phyloP scores from a whole-genome alignment of 2,329 filamentous ascomycete species.

The Hypoxylon sp. region DNA sequence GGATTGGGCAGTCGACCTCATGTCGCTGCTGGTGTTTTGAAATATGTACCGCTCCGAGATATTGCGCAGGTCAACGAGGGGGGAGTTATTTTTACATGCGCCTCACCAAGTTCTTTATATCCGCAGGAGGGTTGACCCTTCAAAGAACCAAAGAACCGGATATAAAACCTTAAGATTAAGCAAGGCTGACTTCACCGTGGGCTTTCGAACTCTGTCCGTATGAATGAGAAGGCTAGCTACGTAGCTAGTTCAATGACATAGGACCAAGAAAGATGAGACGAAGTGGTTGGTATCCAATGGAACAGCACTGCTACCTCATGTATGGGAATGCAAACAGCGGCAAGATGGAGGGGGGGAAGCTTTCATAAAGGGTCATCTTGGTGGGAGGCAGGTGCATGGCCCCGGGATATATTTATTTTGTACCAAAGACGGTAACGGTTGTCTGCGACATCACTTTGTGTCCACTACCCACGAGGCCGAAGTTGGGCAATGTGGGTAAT shows the following conservation, averaged over 20 bases:
- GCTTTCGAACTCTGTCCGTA: slow-evolving; percentile 14
- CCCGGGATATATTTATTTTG: slow-evolving; percentile 35
- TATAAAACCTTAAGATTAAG: slow-evolving; percentile 7
- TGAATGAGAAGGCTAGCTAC: slow-evolving; percentile 9
- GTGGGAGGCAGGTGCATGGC: slow-evolving; percentile 28
- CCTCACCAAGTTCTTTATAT: slow-evolving; percentile 18
- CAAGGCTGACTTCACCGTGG: slow-evolving; percentile 21
- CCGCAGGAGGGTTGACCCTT: slow-evolving; percentile 3
- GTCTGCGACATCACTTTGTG: slow-evolving; percentile 20
- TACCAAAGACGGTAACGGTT: slow-evolving; percentile 9
- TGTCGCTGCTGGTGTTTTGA: slow-evolving; percentile 34
- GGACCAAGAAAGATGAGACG: slow-evolving; percentile 24
- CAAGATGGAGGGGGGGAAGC: slow-evolving; percentile 21
- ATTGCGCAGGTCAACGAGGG: slow-evolving; percentile 61
- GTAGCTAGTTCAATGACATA: slow-evolving; percentile 11
- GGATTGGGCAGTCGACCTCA: slow-evolving; percentile 47
- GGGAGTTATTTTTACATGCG: slow-evolving; percentile 60
- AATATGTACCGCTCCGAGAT: slow-evolving; percentile 22
- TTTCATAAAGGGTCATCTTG: slow-evolving; percentile 37
- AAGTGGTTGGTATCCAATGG: slow-evolving; percentile 23
- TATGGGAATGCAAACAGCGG: slow-evolving; percentile 20
- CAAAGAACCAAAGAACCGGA: slow-evolving; percentile 14
- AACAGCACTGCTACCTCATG: slow-evolving; percentile 29
- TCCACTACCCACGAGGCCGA: slow-evolving; percentile 24
- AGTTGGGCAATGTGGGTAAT: slow-evolving; percentile 27